Base-by-base conservation (phyloP, 1,139 yeast species). In the Groenewaldozyma sp. region DNA sequence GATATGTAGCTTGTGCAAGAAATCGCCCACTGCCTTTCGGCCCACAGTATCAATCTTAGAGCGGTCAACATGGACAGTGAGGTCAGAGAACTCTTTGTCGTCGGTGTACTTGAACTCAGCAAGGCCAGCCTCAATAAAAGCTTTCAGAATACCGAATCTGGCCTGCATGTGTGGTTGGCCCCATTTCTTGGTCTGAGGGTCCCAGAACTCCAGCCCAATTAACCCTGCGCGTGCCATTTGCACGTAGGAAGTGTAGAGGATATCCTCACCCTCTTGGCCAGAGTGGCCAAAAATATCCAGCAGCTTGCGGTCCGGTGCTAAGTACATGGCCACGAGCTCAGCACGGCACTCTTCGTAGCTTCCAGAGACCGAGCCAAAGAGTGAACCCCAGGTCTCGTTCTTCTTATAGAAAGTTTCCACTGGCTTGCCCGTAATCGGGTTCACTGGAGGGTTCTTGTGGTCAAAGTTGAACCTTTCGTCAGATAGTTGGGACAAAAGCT, bases 111-210 rank as follows among this genome's bases (percentile, higher is more conserved):
- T 67, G 45, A 84, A 62, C 39, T 69, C 67, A 37, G 74, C 78
- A 24, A 80, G 75, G 17, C 82, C 80, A 3, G 93, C 87, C 40
- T 76, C 68, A 53, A 81, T 65, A 56, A 83, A 77, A 24, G 79
- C 73, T 64, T 82, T 82, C 70, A 83, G 70, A 51, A 86, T 84
- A 28, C 91, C 83, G 60, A 74, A 86, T 56, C 95, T 70, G 4
- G 94, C 95, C 65, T 84, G 94, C 87, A 84, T 83, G 58, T 86
- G 95, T n/a, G 95, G 78, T 64, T 86, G 95, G 27, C 95, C 95
- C 95, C 95, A 86, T 60, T 83, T 83, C 45, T 69, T 65, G 28
- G 84, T 70, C 35, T 64, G 61, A 32, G 95, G 94, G 59, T 84
- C 94, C 86, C 93, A 86, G 60, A 72, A 82, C 59, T 86, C 94